Conservation (phyloP, 177 flowering plant species). For the Vitis hybrid region DNA sequence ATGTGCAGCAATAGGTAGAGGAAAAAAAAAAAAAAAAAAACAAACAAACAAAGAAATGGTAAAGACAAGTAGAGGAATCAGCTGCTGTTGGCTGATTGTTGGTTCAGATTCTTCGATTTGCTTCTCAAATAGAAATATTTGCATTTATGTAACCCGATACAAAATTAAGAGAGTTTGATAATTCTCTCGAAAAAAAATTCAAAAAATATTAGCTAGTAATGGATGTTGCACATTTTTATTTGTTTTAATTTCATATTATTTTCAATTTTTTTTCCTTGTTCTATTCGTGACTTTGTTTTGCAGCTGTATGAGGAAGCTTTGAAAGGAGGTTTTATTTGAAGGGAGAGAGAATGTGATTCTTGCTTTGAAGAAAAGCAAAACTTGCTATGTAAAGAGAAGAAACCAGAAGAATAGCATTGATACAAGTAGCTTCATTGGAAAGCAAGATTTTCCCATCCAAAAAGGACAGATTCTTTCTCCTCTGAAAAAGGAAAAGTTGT, state of each 20-base stretch:
- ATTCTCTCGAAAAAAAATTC: no score
- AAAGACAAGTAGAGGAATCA: background rate
- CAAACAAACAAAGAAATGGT: background rate
- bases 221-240: background rate
- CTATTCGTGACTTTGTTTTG: background rate
- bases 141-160: no score
- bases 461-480: slow-evolving; percentile 24
- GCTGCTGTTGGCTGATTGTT: no score
- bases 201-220: no score
- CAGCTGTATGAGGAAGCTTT: background rate
- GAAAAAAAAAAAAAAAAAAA: background rate
- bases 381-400: slow-evolving; percentile 14
- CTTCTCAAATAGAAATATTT: background rate
- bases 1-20: background rate
- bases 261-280: background rate
- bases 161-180: no score
- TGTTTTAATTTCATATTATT: background rate
- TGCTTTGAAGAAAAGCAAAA: slow-evolving; percentile 21
- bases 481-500: background rate
- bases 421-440: slow-evolving; percentile 20
- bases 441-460: slow-evolving; percentile 16
- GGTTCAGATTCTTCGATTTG: background rate
- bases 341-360: slow-evolving; percentile 27
- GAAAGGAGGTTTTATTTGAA: background rate
- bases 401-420: slow-evolving; percentile 28